These are phyloP conservation scores for Apiospora rasikravindrae DNA, from an alignment of 2,329 filamentous ascomycete genomes.

Conservation along the genomic window DNA sequence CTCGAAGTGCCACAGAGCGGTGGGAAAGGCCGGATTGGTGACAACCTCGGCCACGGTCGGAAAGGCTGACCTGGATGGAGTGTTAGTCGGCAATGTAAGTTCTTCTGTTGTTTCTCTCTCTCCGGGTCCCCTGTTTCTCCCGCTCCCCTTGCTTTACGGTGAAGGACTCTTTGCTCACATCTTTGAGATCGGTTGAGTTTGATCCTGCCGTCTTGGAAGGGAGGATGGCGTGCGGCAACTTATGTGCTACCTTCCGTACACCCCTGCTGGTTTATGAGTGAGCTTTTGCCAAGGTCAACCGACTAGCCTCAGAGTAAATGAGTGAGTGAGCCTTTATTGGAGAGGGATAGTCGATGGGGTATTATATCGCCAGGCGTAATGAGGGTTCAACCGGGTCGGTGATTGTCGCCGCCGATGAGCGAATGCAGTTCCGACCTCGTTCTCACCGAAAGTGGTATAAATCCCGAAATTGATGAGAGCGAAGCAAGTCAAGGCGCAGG, in stretches of 20 bases:
- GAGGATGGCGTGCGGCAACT: background rate
- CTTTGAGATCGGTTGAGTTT: conserved; percentile 10
- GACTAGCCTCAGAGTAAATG: too few relatives aligned
- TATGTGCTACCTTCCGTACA: background rate
- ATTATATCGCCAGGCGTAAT: background rate
- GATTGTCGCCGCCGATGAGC: background rate
- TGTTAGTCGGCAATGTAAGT: background rate
- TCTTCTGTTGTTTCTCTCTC: background rate
- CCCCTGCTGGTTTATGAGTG: background rate
- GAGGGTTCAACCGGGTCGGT: background rate
- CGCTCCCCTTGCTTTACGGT: background rate
- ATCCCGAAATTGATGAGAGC: background rate
- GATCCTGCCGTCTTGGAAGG: conserved; percentile 10
- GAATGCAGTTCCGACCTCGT: background rate
- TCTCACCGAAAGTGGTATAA: background rate
- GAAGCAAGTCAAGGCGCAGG: background rate
- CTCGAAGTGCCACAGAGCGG: conserved; percentile 71
- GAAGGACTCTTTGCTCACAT: background rate
- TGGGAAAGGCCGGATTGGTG: conserved; percentile 68
- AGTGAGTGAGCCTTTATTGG: background rate
- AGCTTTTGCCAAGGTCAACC: background rate
- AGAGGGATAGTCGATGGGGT: background rate
- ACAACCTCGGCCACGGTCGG: conserved; percentile 36
- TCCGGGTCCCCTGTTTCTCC: background rate
- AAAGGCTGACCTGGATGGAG: conserved; percentile 20